Evolutionary conservation across 2,329 filamentous ascomycete species (phyloP), one percentile per base, ranked within the genome.

Genomic region (Pseudocercospora fijiensis): DNA sequence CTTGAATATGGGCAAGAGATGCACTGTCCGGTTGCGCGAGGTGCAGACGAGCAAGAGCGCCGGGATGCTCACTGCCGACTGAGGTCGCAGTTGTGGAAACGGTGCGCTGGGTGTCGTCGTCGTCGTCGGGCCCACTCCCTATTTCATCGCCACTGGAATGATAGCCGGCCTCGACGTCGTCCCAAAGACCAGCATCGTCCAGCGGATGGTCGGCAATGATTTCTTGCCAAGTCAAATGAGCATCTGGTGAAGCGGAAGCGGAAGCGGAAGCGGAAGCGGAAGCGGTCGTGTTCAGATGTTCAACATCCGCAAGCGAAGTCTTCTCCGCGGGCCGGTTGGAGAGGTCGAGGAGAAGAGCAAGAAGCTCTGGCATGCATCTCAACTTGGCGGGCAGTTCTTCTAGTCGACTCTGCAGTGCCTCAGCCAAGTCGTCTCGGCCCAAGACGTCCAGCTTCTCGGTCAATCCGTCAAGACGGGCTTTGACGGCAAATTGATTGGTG

Each of bases 401-500:
- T 13, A 92, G 76, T 37, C 90, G 83, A 49, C 75, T 73, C 43
- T 81, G 79, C 37, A 92, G 78, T 5, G 87, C 88, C 74, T 93
- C 88, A 11, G 92, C 91, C 26, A 97, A 80, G 43, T 86, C 86
- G 71, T 97, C 93, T 66, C 90, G 87, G 72, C 90, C 88, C 55
- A 91, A 83, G 60, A 98, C 84, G 30, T 87, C 85, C 71, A 97
- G 95, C 70, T 94, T 92, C 78, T 98, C 95, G 69, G 93, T 88
- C 2, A 97, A 81, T 0, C 81, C 81, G 22, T 75, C 70, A 18
- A 78, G 74, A 37, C 70, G 76, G 2, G 76, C 69, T 47, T 75
- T 74, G 28, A 83, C 75, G n/a, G 80, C 79, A 70, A 83, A 83
- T 58, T 82, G 81, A 65, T 82, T 82, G 1, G 78, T 80, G 33